Evolutionary conservation across 768 basidiomycete species (phyloP).

Genomic region (Mycena haematopus): DNA sequence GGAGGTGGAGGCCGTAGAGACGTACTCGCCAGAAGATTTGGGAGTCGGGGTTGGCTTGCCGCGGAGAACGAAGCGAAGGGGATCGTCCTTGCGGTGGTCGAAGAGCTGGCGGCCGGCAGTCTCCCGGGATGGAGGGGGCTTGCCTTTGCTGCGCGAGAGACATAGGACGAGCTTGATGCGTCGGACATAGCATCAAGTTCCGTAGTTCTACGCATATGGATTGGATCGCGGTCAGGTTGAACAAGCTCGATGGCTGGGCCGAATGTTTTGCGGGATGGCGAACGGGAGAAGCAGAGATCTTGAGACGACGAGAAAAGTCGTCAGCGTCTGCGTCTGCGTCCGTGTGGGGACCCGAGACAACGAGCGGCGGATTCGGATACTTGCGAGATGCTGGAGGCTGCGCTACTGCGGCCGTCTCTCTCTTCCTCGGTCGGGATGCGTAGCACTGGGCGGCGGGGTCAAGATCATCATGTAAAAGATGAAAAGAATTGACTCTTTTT

Average conservation of each 20-base stretch:
- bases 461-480: neutral
- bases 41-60: slow-evolving; percentile 57
- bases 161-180: slow-evolving; percentile 58
- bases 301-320: slow-evolving; percentile 75
- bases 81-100: slow-evolving; percentile 91
- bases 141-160: slow-evolving; percentile 41
- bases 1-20: slow-evolving; percentile 78
- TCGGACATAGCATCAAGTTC: slow-evolving; percentile 75
- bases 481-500: slow-evolving; percentile 53
- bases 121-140: slow-evolving; percentile 38
- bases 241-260: slow-evolving; percentile 56
- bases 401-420: slow-evolving; percentile 36
- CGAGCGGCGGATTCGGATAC: slow-evolving; percentile 40
- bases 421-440: slow-evolving; percentile 49
- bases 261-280: slow-evolving; percentile 42
- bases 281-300: slow-evolving; percentile 63
- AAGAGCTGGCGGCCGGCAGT: slow-evolving; percentile 69
- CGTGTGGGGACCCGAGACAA: slow-evolving; percentile 39
- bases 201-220: slow-evolving; percentile 63
- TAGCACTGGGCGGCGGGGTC: slow-evolving; percentile 43
- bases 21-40: slow-evolving; percentile 70
- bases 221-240: slow-evolving; percentile 72
- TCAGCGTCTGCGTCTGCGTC: slow-evolving; percentile 65
- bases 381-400: slow-evolving; percentile 42
- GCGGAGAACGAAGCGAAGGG: slow-evolving; percentile 80